Evolutionary conservation across 331 rosid genomes (phyloP), one percentile per base, ranked within the genome.

Genomic region (Saraca asoca): DNA sequence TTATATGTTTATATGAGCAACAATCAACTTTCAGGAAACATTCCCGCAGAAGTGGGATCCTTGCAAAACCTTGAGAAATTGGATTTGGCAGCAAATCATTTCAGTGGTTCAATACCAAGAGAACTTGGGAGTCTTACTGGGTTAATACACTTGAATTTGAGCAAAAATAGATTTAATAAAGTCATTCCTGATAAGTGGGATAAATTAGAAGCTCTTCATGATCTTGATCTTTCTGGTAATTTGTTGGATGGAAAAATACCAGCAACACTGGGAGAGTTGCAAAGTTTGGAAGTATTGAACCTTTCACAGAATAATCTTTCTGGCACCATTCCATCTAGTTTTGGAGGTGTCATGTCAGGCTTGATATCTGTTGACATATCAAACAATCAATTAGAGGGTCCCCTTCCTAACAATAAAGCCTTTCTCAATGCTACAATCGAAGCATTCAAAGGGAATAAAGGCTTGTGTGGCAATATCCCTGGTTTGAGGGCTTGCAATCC

Each of bases 241-340:
- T 58, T 7, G 2, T 7, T 58, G 0, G 2, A 6, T n/a, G 48
- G 64, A 37, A n/a, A 12, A 24, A 58, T 58, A 38, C 49, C 64
- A 4, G 8, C 64, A 58, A 7, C 17, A 14, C 9, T 57, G n/a
- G 12, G 46, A 18, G 9, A 9, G 0, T 6, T 57, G 44, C 15
- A 33, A 0, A n/a, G 62, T 48, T 35, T 58, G 31, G 64, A 10
- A 44, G 16, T 2, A 0, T 34, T 58, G 16, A 38, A 58, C 41
- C 14, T 58, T 5, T 58, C 64, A 12, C 49, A 58, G 7, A 58
- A 58, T 58, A 7, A 37, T 39, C 48, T 58, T 5, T 58, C 34
- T 37, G 48, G 49, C 38, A 8, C 15, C 12, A 58, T 58, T 38
- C 64, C 64, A 34, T 34, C 38, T 34, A n/a, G n/a, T n/a, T n/a